These are phyloP conservation scores for Brassica cretica DNA, from an alignment of 345 rosid species.

Conservation along the genomic window DNA sequence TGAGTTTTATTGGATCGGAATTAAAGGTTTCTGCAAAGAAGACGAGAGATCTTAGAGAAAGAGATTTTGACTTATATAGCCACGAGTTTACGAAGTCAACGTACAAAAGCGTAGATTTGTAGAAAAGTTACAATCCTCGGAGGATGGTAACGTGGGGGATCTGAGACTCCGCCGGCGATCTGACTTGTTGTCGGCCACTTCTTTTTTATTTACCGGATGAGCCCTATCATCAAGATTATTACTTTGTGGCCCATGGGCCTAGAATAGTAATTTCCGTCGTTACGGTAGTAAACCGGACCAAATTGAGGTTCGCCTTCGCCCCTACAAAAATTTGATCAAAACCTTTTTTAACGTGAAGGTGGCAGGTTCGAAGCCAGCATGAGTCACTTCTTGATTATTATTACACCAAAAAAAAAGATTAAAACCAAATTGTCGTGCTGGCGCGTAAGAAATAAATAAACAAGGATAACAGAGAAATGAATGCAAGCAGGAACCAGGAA, in stretches of 20 bases:
- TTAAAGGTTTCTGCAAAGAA: neutral
- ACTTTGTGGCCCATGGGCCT: conserved; percentile 5
- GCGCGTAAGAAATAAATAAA: neutral
- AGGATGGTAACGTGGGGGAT: conserved; percentile 17
- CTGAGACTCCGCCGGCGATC: conserved; percentile 37
- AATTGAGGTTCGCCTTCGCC: neutral
- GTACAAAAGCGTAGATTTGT: conserved; percentile 15
- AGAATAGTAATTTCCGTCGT: neutral
- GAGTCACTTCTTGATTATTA: too few relatives aligned
- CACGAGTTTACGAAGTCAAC: conserved; percentile 2
- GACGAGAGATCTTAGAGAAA: conserved; percentile 4
- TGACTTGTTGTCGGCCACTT: conserved; percentile 16
- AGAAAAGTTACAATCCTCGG: conserved; percentile 12
- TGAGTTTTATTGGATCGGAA: neutral
- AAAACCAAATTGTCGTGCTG: neutral
- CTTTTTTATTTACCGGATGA: neutral
- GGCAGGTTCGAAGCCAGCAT: too few relatives aligned
- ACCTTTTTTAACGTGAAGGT: too few relatives aligned
- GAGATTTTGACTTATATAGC: conserved; percentile 23
- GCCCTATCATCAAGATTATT: neutral
- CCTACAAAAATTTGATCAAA: too few relatives aligned
- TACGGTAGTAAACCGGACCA: neutral
- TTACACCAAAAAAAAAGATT: too few relatives aligned
- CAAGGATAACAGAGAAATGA: neutral
- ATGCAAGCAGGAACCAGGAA: neutral